Conservation (phyloP, 768 basidiomycete species). For the Boletus rubescentipes region DNA sequence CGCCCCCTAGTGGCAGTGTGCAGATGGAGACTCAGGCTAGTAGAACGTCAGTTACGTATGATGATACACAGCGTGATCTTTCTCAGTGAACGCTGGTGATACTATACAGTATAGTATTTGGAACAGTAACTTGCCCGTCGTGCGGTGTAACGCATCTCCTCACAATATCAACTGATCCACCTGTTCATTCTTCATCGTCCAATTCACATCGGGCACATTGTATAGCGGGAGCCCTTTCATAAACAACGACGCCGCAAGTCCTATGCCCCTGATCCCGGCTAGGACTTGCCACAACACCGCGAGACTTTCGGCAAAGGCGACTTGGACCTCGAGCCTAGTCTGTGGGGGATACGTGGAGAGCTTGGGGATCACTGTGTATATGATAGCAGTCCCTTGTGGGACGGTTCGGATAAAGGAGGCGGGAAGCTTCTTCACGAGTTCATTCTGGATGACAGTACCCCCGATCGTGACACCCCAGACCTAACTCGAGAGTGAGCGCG, state of each 20-base stretch:
- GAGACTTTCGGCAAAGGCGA: slow-evolving; percentile 43
- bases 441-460: slow-evolving; percentile 49
- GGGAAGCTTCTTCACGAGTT: slow-evolving; percentile 44
- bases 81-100: too few relatives aligned
- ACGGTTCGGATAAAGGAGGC: slow-evolving; percentile 34
- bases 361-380: slow-evolving; percentile 46
- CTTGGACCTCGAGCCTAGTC: slow-evolving; percentile 35
- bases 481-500: slow-evolving; percentile 22
- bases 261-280: slow-evolving; percentile 31
- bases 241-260: slow-evolving; percentile 4
- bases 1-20: too few relatives aligned
- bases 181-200: neutral
- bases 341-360: slow-evolving; percentile 36
- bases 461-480: slow-evolving; percentile 52
- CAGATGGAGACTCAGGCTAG: too few relatives aligned
- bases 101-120: too few relatives aligned
- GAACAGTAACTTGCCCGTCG: too few relatives aligned
- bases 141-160: too few relatives aligned
- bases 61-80: too few relatives aligned
- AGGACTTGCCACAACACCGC: slow-evolving; percentile 42
- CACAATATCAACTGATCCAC: neutral
- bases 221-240: slow-evolving; percentile 8
- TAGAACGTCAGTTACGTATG: too few relatives aligned
- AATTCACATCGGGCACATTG: neutral
- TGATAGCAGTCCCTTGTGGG: slow-evolving; percentile 40